Evolutionary conservation across 1,284 basidiomycete genomes (phyloP).

Genomic region (Cryptococcus sp.): DNA sequence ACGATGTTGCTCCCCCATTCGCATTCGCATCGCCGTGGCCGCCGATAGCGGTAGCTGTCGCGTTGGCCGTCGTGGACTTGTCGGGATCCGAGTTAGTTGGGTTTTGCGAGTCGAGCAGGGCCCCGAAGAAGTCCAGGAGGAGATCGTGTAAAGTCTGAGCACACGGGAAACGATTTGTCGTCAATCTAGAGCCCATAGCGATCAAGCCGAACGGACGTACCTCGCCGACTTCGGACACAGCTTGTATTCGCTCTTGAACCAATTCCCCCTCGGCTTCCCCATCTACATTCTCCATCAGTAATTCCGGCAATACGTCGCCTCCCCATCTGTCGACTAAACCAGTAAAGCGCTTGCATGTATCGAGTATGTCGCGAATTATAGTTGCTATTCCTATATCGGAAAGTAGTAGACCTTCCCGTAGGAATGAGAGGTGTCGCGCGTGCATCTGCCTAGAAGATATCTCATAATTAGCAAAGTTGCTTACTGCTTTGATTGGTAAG

Average conservation of each 20-base stretch:
- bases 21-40: no score
- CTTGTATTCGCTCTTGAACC: slow-evolving; percentile 67
- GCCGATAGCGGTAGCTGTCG: no score
- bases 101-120: slow-evolving; percentile 66
- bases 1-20: slow-evolving; percentile 18
- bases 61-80: slow-evolving; percentile 2
- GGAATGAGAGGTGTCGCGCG: slow-evolving; percentile 73
- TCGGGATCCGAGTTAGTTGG: slow-evolving; percentile 45
- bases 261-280: slow-evolving; percentile 64
- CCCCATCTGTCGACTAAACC: slow-evolving; percentile 86
- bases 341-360: slow-evolving; percentile 78
- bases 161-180: slow-evolving; percentile 57
- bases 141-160: slow-evolving; percentile 65
- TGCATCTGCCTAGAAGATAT: slow-evolving; percentile 60
- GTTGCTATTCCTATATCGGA: slow-evolving; percentile 66
- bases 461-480: slow-evolving; percentile 5
- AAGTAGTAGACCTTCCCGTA: slow-evolving; percentile 76
- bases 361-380: slow-evolving; percentile 70
- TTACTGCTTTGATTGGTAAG: not conserved
- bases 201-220: slow-evolving; percentile 55
- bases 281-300: slow-evolving; percentile 70
- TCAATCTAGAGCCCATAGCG: slow-evolving; percentile 1
- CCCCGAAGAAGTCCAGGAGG: slow-evolving; percentile 72
- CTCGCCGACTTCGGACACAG: slow-evolving; percentile 72
- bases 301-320: slow-evolving; percentile 81